Evolutionary conservation across 768 basidiomycete species (phyloP).

Genomic region (Leucogyrophana mollusca): DNA sequence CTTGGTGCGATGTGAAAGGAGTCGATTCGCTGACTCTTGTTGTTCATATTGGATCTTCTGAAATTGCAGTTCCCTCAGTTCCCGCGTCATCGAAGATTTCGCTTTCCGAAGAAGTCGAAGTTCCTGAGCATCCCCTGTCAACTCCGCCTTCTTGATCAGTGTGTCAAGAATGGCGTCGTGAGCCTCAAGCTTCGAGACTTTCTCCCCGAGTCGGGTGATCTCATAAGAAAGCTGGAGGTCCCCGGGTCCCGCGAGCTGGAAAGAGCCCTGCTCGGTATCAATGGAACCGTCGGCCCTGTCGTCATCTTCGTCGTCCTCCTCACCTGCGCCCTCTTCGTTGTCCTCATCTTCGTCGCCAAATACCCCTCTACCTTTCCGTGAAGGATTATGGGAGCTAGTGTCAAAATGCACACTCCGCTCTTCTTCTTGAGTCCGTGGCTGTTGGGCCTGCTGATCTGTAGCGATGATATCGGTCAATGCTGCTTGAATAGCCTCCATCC

Average conservation of each 20-base stretch:
- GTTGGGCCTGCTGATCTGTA: constrained; percentile 57
- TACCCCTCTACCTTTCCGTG: constrained; percentile 27
- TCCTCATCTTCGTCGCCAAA: constrained; percentile 38
- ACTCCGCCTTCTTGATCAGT: constrained; percentile 91
- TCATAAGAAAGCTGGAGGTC: constrained; percentile 88
- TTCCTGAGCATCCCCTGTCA: constrained; percentile 88
- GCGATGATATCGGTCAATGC: constrained; percentile 96
- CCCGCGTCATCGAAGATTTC: constrained; percentile 76
- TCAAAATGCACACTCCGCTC: constrained; percentile 5
- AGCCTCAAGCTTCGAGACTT: constrained; percentile 71
- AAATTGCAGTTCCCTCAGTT: constrained; percentile 81
- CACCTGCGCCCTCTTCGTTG: constrained; percentile 26
- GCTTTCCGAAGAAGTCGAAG: constrained; percentile 80
- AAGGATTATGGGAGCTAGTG: constrained; percentile 6
- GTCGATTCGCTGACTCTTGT: constrained; percentile 87
- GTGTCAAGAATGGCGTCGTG: constrained; percentile 86
- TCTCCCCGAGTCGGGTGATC: constrained; percentile 74
- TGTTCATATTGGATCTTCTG: constrained; percentile 93
- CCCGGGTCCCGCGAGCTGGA: constrained; percentile 81
- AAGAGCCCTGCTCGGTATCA: constrained; percentile 48
- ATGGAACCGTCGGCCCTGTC: constrained; percentile 18
- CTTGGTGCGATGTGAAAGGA: constrained; percentile 79
- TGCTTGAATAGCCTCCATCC: constrained; percentile 96
- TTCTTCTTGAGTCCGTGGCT: constrained; percentile 11
- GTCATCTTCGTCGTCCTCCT: constrained; percentile 49